Evolutionary conservation across 768 basidiomycete genomes (phyloP), one percentile per base, ranked within the genome.

Genomic region (Lentinula detonsa): DNA sequence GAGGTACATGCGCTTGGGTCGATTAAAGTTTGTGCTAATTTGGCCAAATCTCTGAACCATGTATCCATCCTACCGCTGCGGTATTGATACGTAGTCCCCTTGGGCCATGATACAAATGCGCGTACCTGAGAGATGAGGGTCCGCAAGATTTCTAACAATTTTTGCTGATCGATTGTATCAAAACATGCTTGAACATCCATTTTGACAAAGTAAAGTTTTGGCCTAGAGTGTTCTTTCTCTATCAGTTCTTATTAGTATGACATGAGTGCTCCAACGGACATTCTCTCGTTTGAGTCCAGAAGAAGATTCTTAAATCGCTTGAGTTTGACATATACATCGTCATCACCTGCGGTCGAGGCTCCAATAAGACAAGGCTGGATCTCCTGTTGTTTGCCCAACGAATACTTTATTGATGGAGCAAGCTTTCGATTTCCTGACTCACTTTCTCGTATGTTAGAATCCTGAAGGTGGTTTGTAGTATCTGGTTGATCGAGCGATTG

Each of bases 141-240:
- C 9, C 82, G 79, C 31, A 98, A 72, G 40, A 99, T 91, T 42
- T 83, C 78, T 35, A 98, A 73, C 48, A 99, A 74, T 67, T 88
- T 95, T 7, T 83, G 79, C 71, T 98, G 97, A 37, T 93, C 87
- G 61, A 98, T 98, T 0, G 91, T 93, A 73, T 99, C 97, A 76
- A 98, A 99, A 66, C 95, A 97, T 6, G 96, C 88, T 63, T 90
- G 90, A 16, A 98, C 94, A 69, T 99, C 97, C 28, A 97, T 85
- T 72, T 99, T 99, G 55, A 95, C 95, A 67, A 99, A 96, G 72
- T 95, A 98, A 5, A 98, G 73, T 64, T 86, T 86, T 0, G 95
- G 93, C 40, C 95, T 96, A 56, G 6, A 31, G 9, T 3, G 42
- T 21, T 21, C 21, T 48, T 46, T 55, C 50, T 28, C 43, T 15